A percentile compares a stretch with the other conserved stretches of the same genome.
Evolutionary conservation across 2,329 filamentous ascomycete genomes (phyloP).

Genomic region (Apiospora phragmitis): DNA sequence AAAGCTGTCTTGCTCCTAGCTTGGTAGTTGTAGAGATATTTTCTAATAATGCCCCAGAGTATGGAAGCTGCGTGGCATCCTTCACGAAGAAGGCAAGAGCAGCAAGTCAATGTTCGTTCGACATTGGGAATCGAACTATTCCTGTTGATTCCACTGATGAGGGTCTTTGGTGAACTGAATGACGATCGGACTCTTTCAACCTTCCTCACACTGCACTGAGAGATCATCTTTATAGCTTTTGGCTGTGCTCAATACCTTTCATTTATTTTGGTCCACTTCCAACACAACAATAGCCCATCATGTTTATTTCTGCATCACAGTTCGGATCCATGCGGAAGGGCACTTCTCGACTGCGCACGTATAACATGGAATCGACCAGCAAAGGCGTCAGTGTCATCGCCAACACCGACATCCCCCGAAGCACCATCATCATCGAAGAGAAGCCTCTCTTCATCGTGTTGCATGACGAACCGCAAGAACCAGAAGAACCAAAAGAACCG

Average conservation of each 20-base stretch:
- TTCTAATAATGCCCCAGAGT: too few relatives aligned
- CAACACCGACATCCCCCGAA: background rate
- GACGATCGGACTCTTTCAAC: too few relatives aligned
- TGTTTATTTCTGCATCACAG: background rate
- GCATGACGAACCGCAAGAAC: too few relatives aligned
- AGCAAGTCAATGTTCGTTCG: too few relatives aligned
- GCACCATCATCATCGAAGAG: background rate
- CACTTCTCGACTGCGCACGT: background rate
- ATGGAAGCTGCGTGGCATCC: too few relatives aligned
- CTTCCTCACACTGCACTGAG: too few relatives aligned
- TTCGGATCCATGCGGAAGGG: too few relatives aligned
- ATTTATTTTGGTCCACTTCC: background rate
- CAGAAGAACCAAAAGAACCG: background rate
- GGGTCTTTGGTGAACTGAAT: too few relatives aligned
- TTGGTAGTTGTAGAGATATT: too few relatives aligned
- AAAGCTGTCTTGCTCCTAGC: background rate
- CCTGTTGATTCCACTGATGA: too few relatives aligned
- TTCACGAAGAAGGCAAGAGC: too few relatives aligned
- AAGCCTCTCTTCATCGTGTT: background rate
- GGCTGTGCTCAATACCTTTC: background rate
- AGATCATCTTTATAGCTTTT: background rate
- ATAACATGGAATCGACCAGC: background rate
- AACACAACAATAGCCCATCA: background rate
- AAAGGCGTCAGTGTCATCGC: background rate
- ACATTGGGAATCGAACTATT: too few relatives aligned